Percentiles rank a stretch among this genome's conserved stretches.
These are phyloP conservation scores for Fomitiporia mediterranea DNA, from an alignment of 1,284 basidiomycete species.

Conservation along the genomic window DNA sequence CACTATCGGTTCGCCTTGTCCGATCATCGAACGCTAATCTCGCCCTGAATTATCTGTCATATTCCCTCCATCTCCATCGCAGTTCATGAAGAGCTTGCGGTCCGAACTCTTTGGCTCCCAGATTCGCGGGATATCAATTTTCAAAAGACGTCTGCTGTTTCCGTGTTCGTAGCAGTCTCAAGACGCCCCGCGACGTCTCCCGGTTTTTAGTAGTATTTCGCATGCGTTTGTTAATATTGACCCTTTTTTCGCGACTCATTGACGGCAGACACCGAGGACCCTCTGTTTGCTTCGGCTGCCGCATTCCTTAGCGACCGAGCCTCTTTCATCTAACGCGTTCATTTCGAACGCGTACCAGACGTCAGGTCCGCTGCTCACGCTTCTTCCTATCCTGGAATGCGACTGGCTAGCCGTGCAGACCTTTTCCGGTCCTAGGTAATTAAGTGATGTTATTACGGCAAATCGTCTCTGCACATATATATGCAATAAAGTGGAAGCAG, in stretches of 20 bases:
- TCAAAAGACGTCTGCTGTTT: background rate
- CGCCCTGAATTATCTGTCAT: background rate
- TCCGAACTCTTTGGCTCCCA: background rate
- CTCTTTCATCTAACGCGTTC: background rate
- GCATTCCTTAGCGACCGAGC: slow-evolving; percentile 14
- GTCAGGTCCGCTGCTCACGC: background rate
- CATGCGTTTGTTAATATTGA: slow-evolving; percentile 6
- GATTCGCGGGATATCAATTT: background rate
- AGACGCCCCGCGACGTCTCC: background rate
- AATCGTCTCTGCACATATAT: slow-evolving; percentile 8
- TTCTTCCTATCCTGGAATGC: slow-evolving; percentile 13
- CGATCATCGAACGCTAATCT: slow-evolving; percentile 6
- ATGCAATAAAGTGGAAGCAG: slow-evolving; percentile 9
- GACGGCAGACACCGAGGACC: slow-evolving; percentile 9
- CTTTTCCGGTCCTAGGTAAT: slow-evolving; percentile 9
- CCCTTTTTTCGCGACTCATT: slow-evolving; percentile 13
- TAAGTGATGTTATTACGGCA: slow-evolving; percentile 9
- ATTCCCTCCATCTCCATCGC: background rate
- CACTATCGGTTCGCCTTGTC: background rate
- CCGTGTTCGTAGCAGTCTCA: background rate
- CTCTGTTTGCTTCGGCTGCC: slow-evolving; percentile 11
- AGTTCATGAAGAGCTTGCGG: background rate
- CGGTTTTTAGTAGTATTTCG: background rate
- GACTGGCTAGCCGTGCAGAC: background rate
- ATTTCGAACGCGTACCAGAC: background rate